A percentile compares a stretch with the other conserved stretches of the same genome.
Evolutionary conservation across 208 protist genomes (phyloP).

Genomic region (Trypanosoma conorhini): DNA sequence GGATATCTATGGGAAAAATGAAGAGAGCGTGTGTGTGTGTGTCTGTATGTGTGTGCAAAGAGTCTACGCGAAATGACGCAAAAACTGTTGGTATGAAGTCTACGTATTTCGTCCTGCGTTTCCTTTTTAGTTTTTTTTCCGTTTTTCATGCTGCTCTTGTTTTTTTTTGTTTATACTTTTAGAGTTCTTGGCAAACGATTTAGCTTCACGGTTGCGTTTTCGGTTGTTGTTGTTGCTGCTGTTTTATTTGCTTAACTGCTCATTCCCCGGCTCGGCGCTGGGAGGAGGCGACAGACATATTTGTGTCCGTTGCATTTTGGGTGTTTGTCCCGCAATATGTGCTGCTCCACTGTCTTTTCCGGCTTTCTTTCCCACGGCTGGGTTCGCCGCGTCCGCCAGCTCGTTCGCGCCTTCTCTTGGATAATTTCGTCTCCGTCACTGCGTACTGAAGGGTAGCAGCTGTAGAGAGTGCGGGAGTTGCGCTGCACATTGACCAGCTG

Average conservation of each 20-base stretch:
- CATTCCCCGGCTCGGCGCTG: too few species aligned
- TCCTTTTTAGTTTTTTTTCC: not conserved
- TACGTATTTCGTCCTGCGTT: constrained; percentile 32
- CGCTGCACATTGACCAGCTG: not conserved
- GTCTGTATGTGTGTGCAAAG: not conserved
- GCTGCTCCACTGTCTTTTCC: not conserved
- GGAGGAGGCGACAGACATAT: not conserved
- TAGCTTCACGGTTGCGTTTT: not conserved
- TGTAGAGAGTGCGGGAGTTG: not conserved
- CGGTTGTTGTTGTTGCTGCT: too few species aligned
- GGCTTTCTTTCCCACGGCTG: constrained; percentile 10
- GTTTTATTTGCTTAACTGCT: too few species aligned
- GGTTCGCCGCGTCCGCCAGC: not conserved
- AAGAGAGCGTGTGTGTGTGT: not conserved
- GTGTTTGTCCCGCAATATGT: not conserved
- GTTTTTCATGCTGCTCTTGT: not conserved
- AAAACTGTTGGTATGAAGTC: constrained; percentile 7
- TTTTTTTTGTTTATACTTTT: not conserved
- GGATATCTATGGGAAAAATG: not conserved
- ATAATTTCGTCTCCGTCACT: not conserved
- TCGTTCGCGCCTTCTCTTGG: not conserved
- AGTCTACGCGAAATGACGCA: not conserved
- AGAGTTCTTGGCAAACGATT: not conserved
- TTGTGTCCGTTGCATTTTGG: not conserved
- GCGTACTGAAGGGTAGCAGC: constrained; percentile 2